Percentiles rank a stretch among this genome's conserved stretches.
phyloP scores from a whole-genome alignment of 176 grass and related monocot species.

The Neostapfia colusana region DNA sequence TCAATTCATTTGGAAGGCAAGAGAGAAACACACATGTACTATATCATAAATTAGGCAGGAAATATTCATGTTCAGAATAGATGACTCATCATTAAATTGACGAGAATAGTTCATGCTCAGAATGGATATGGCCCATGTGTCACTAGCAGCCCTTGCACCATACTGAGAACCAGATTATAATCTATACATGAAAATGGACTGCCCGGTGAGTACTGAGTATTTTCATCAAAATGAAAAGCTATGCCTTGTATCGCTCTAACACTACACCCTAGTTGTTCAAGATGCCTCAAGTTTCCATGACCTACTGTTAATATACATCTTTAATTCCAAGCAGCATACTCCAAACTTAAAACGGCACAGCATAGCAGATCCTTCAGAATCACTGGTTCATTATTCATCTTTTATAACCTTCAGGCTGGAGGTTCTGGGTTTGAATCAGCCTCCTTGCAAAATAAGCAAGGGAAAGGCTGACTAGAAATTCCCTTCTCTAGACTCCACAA shows the following conservation, averaged over 20 bases:
- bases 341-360: no score
- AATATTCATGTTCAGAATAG: not conserved
- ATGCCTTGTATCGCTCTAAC: not conserved
- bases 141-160: not conserved
- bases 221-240: not conserved
- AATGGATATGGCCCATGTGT: slow-evolving; percentile 18
- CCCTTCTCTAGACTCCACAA: no score
- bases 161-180: not conserved
- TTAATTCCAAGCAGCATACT: no score
- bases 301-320: no score
- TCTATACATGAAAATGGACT: not conserved
- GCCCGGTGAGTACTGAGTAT: not conserved
- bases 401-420: no score
- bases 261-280: not conserved
- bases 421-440: no score
- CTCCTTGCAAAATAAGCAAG: no score
- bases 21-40: not conserved
- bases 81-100: no score
- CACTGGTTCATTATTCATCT: no score
- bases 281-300: not conserved
- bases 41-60: not conserved
- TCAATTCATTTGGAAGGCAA: not conserved
- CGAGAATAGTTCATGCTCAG: not conserved
- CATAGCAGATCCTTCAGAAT: no score
- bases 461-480: no score